A percentile compares a stretch with the other conserved stretches of the same genome.
Evolutionary conservation across 2,329 filamentous ascomycete genomes (phyloP).

Genomic region (Neofusicoccum parvum): DNA sequence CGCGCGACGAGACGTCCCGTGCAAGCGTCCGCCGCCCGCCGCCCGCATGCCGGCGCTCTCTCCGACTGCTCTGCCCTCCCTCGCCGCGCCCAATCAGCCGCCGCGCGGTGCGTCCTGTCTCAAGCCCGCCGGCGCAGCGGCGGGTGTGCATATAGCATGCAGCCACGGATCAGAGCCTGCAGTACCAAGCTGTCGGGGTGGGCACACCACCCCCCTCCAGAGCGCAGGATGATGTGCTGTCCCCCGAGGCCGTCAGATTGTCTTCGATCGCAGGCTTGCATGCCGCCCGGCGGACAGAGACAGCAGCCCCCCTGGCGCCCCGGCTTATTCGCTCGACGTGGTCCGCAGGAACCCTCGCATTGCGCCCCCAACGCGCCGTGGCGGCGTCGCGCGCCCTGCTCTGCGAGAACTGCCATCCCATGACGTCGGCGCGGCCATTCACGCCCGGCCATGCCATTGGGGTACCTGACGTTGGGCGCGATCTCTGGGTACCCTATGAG

Average conservation of each 20-base stretch:
- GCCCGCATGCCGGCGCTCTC: neutral
- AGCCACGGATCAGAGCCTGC: slow-evolving; percentile 11
- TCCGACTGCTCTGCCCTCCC: neutral
- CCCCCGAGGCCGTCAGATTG: slow-evolving; percentile 16
- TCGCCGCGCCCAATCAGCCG: neutral
- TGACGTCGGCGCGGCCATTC: slow-evolving; percentile 6
- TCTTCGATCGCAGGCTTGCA: slow-evolving; percentile 7
- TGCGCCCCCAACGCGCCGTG: neutral
- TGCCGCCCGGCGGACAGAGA: neutral
- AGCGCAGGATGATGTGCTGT: slow-evolving; percentile 19
- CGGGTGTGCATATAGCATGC: neutral
- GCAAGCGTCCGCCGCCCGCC: neutral
- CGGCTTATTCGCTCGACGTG: slow-evolving; percentile 17
- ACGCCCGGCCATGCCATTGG: slow-evolving; percentile 15
- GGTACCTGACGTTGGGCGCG: slow-evolving; percentile 28
- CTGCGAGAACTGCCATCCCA: slow-evolving; percentile 8
- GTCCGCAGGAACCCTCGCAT: neutral
- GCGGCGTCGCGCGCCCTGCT: slow-evolving; percentile 14
- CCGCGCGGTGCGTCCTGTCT: neutral
- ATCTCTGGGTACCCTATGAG: slow-evolving; percentile 42
- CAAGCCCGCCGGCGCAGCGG: neutral
- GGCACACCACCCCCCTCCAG: slow-evolving; percentile 1
- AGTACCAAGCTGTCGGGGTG: slow-evolving; percentile 6
- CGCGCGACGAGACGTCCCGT: neutral
- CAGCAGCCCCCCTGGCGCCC: slow-evolving; percentile 3